phyloP scores from a whole-genome alignment of 1,139 yeast genomes.

The Diutina catenulata region DNA sequence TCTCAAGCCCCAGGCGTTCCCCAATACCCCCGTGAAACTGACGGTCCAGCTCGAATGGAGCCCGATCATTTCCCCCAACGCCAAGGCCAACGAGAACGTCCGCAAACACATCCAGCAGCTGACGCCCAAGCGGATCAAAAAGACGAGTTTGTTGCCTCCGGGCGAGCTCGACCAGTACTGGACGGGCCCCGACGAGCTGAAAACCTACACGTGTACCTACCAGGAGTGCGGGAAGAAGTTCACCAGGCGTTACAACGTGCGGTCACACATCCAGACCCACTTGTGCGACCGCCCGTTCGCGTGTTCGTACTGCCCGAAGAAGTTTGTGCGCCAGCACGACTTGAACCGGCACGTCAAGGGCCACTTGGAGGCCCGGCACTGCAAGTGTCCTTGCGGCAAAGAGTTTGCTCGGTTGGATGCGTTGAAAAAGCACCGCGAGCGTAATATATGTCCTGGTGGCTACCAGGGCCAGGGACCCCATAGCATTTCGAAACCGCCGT shows the following conservation, averaged over 20 bases:
- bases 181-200: constrained; percentile 65
- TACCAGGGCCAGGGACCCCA: no score
- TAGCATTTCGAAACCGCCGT: not conserved
- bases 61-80: constrained; percentile 38
- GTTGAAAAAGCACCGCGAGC: constrained; percentile 50
- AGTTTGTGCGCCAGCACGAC: constrained; percentile 87
- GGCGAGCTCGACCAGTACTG: constrained; percentile 83
- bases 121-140: constrained; percentile 21
- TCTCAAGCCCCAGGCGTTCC: constrained; percentile 18
- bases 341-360: constrained; percentile 82
- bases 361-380: constrained; percentile 64
- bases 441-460: constrained; percentile 3
- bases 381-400: constrained; percentile 82
- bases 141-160: constrained; percentile 72
- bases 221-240: constrained; percentile 76
- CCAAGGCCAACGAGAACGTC: constrained; percentile 26
- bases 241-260: constrained; percentile 82
- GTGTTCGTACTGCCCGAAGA: constrained; percentile 50
- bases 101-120: constrained; percentile 8
- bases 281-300: constrained; percentile 82
- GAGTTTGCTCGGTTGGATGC: constrained; percentile 88
- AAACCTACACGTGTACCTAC: constrained; percentile 60
- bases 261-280: constrained; percentile 96
- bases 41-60: constrained; percentile 38
- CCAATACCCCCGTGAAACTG: constrained; percentile 24